Percentiles rank a stretch among this genome's conserved stretches.
Evolutionary conservation across 2,329 filamentous ascomycete species (phyloP).

Genomic region (Fusarium hostae): DNA sequence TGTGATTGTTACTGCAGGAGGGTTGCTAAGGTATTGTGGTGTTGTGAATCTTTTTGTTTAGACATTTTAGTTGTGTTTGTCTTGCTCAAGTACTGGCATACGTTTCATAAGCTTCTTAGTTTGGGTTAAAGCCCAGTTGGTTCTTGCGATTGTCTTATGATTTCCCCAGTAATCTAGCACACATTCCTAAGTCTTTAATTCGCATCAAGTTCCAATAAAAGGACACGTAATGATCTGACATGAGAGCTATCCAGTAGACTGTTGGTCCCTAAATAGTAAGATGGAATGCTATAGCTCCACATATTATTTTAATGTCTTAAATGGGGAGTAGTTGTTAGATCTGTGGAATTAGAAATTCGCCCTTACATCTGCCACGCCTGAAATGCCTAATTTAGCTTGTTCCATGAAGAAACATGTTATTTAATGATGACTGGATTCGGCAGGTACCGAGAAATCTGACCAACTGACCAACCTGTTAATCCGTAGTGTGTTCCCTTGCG

Average conservation of each 20-base stretch:
- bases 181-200: neutral
- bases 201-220: accelerated
- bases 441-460: neutral
- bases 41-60: too few species aligned
- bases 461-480: too few species aligned
- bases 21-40: neutral
- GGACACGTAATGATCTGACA: neutral
- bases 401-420: neutral
- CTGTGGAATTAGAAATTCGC: neutral
- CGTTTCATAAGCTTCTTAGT: too few species aligned
- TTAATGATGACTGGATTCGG: neutral
- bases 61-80: too few species aligned
- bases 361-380: neutral
- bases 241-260: neutral
- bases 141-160: neutral
- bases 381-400: neutral
- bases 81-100: too few species aligned
- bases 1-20: too few species aligned
- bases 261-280: neutral
- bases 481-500: too few species aligned
- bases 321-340: neutral
- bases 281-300: neutral
- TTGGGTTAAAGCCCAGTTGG: too few species aligned
- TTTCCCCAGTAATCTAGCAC: neutral
- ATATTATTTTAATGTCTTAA: neutral